phyloP scores from a whole-genome alignment of 352 stramenopile species.

The Pythium periplocum region DNA sequence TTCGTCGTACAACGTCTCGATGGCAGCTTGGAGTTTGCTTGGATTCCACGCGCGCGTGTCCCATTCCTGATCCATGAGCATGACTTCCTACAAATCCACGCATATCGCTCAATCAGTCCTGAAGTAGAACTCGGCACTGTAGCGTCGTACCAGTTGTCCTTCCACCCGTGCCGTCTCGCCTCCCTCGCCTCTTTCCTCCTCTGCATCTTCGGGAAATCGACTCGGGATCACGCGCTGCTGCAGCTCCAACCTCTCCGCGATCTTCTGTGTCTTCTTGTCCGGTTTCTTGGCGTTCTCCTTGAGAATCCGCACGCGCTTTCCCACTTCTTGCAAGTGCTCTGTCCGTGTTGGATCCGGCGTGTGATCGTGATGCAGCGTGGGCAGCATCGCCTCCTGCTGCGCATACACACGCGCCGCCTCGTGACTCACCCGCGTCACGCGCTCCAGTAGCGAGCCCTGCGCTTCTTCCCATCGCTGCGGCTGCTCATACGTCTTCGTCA shows the following conservation, averaged over 20 bases:
- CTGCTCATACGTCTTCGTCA: conserved; percentile 34
- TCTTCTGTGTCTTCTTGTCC: conserved; percentile 21
- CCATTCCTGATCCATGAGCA: conserved; percentile 82
- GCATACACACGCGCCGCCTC: conserved; percentile 49
- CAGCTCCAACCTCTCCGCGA: conserved; percentile 15
- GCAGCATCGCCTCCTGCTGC: conserved; percentile 49
- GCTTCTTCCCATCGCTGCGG: conserved; percentile 46
- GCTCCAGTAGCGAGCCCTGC: conserved; percentile 38
- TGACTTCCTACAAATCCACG: conserved; percentile 35
- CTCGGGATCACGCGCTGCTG: conserved; percentile 49
- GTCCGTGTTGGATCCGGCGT: conserved; percentile 22
- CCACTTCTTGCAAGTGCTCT: conserved; percentile 59
- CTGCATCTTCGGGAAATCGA: conserved; percentile 36
- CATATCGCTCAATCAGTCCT: no score
- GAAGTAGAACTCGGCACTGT: no score
- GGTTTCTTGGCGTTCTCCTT: conserved; percentile 33
- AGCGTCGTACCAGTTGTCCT: conserved; percentile 40
- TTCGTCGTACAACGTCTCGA: conserved; percentile 66
- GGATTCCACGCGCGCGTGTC: conserved; percentile 64
- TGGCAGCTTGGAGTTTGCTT: conserved; percentile 47
- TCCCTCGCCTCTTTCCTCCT: background rate
- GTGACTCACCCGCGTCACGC: conserved; percentile 42
- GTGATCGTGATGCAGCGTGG: conserved; percentile 49
- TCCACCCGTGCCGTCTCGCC: conserved; percentile 12
- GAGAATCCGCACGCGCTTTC: conserved; percentile 46